Evolutionary conservation across 106 monocot genomes (phyloP).

Genomic region (Ottelia alismoides): DNA sequence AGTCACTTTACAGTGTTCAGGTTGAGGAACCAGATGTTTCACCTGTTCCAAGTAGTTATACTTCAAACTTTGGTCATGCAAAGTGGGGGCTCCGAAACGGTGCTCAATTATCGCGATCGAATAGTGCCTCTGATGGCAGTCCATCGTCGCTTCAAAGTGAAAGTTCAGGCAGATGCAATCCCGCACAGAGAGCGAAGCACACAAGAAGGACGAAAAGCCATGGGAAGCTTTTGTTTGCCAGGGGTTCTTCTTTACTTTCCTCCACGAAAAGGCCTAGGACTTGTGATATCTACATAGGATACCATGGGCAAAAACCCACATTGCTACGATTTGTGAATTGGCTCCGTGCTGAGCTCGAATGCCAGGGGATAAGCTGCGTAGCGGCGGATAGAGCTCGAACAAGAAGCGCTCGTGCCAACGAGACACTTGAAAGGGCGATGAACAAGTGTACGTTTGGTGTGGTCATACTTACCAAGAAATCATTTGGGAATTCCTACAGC

Average conservation of each 20-base stretch:
- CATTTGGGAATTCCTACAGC: constrained; percentile 70
- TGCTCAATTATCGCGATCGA: constrained; percentile 14
- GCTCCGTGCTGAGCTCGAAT: constrained; percentile 90
- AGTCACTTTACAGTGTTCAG: constrained; percentile 5
- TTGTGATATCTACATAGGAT: constrained; percentile 82
- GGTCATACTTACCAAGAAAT: constrained; percentile 78
- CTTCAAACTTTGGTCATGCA: constrained; percentile 34
- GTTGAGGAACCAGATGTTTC: constrained; percentile 25
- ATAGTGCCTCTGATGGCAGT: constrained; percentile 23
- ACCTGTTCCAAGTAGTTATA: constrained; percentile 21
- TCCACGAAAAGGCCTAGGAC: constrained; percentile 35
- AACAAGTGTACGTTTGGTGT: constrained; percentile 52
- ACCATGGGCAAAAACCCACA: constrained; percentile 70
- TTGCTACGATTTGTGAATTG: constrained; percentile 78
- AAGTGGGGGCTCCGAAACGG: constrained; percentile 9
- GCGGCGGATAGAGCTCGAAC: constrained; percentile 62
- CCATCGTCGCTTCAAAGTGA: constrained; percentile 33
- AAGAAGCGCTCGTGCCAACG: constrained; percentile 42
- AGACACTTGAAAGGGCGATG: constrained; percentile 53
- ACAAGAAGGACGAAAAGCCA: constrained; percentile 31
- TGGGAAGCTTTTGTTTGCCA: constrained; percentile 20
- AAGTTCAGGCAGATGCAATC: constrained; percentile 8
- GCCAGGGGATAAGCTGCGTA: constrained; percentile 85
- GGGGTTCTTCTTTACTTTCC: constrained; percentile 23
- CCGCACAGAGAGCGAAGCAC: constrained; percentile 26